A percentile compares a stretch with the other conserved stretches of the same genome.
phyloP scores from a whole-genome alignment of 192 early-diverging fungal genomes.

The Linnemannia schmuckeri region DNA sequence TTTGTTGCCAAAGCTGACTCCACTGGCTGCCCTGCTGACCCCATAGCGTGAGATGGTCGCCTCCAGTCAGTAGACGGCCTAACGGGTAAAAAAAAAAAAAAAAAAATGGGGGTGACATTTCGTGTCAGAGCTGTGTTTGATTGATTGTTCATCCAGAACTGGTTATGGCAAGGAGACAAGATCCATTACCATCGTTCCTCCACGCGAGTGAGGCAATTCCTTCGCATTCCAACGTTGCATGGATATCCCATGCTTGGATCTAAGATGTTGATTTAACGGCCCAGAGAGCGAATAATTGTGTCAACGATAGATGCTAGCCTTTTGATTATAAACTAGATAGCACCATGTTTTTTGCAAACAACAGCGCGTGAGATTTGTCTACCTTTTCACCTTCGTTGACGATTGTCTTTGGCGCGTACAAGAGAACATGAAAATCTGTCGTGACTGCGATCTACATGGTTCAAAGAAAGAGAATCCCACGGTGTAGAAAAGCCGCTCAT shows the following conservation, averaged over 20 bases:
- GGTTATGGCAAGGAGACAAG: background rate
- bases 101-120: background rate
- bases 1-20: constrained; percentile 59
- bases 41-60: constrained; percentile 53
- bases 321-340: background rate
- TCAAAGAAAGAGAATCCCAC: background rate
- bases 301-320: no score
- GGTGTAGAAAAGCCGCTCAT: constrained; percentile 12
- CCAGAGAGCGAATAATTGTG: background rate
- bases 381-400: constrained; percentile 41
- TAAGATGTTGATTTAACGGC: background rate
- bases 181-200: constrained; percentile 45
- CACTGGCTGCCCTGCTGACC: constrained; percentile 31
- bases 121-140: background rate
- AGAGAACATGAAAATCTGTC: constrained; percentile 37
- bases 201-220: constrained; percentile 38
- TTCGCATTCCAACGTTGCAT: constrained; percentile 27
- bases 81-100: background rate
- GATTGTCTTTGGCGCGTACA: constrained; percentile 29
- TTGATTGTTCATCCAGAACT: background rate
- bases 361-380: background rate
- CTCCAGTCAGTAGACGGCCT: constrained; percentile 57
- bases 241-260: constrained; percentile 34
- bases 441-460: constrained; percentile 50
- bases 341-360: no score